Evolutionary conservation across 2,329 filamentous ascomycete genomes (phyloP).

Genomic region (Stachybotrys elegans): DNA sequence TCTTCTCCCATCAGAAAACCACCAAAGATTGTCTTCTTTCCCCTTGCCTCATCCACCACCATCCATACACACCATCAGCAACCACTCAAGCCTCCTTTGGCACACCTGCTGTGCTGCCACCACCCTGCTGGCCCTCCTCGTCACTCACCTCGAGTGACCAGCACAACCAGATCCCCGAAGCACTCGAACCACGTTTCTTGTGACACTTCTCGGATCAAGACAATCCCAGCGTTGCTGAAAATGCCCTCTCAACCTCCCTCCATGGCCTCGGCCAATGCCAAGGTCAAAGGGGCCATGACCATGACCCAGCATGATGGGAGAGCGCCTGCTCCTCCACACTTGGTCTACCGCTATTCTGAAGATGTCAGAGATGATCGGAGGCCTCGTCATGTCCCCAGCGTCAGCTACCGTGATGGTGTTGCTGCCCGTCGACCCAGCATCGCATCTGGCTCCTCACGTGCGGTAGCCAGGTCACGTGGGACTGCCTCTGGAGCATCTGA

Average conservation of each 20-base stretch:
- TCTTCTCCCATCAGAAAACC: not conserved
- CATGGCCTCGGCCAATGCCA: not conserved
- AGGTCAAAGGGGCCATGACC: not conserved
- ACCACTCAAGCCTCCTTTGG: not conserved
- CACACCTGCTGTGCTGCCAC: not conserved
- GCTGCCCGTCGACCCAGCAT: not conserved
- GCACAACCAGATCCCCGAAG: not conserved
- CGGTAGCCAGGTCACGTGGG: not conserved
- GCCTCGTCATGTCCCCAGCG: not conserved
- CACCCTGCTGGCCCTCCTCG: not conserved
- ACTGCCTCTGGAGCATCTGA: not conserved
- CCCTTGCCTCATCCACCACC: not conserved
- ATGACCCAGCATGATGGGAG: conserved; percentile 1
- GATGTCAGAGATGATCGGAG: not conserved
- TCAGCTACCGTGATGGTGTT: not conserved
- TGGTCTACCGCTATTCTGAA: not conserved
- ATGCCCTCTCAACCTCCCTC: too few species aligned
- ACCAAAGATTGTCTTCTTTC: not conserved
- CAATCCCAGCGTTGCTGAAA: too few species aligned
- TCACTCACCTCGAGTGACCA: not conserved
- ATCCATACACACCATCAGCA: not conserved
- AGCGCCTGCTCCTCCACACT: not conserved
- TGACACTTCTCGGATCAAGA: too few species aligned
- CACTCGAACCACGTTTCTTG: too few species aligned
- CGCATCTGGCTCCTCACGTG: conserved; percentile 1